These are phyloP conservation scores for Amanita phalloides DNA, from an alignment of 768 basidiomycete species.

Conservation along the genomic window DNA sequence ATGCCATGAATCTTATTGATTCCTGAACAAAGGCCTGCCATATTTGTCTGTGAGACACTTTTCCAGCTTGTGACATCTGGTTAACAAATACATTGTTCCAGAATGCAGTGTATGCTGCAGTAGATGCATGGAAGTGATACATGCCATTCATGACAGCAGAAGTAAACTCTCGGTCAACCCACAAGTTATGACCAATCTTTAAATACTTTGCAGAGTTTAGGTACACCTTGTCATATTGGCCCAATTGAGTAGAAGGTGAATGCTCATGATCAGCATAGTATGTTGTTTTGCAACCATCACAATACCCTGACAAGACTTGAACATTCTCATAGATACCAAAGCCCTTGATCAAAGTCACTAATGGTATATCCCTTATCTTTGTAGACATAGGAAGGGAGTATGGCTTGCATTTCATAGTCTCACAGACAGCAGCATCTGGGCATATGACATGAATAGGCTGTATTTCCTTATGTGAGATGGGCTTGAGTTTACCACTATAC, in stretches of 20 bases:
- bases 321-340: neutral
- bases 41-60: no score
- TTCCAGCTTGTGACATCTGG: no score
- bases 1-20: no score
- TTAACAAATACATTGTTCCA: no score
- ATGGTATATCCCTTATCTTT: neutral
- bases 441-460: conserved; percentile 1
- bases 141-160: neutral
- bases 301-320: neutral
- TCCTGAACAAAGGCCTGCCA: no score
- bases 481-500: neutral
- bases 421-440: neutral
- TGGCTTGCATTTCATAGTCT: neutral
- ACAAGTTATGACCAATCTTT: no score
- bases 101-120: neutral
- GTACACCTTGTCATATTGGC: neutral
- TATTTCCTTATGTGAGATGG: neutral
- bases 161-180: no score
- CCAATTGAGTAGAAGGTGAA: neutral
- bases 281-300: neutral
- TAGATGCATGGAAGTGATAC: conserved; percentile 1
- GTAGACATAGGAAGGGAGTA: neutral
- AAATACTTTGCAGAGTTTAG: conserved; percentile 2
- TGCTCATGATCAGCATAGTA: conserved; percentile 3
- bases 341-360: neutral